A percentile compares a stretch with the other conserved stretches of the same genome.
These are phyloP conservation scores for Fraxinus floribunda DNA, from an alignment of 305 asterid species.

Conservation along the genomic window DNA sequence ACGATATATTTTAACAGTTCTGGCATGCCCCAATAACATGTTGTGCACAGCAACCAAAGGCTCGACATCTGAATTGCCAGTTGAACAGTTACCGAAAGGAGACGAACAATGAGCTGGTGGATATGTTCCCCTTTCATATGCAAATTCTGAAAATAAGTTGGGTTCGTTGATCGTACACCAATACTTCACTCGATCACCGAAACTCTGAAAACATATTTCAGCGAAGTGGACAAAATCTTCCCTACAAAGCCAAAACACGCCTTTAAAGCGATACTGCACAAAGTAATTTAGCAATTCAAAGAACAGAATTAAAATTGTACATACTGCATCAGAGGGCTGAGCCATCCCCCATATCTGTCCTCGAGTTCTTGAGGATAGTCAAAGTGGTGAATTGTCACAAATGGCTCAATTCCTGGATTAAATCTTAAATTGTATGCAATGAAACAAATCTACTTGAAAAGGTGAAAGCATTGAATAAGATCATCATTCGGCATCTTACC, in stretches of 20 bases:
- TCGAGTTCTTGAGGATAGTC: conserved; percentile 79
- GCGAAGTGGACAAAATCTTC: conserved; percentile 70
- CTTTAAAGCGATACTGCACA: neutral
- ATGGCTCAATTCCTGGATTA: conserved; percentile 66
- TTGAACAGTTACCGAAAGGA: conserved; percentile 68
- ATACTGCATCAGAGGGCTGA: conserved; percentile 83
- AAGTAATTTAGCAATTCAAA: conserved; percentile 1
- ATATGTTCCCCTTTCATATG: conserved; percentile 42
- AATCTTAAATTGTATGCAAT: conserved; percentile 1
- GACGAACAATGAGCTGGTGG: conserved; percentile 77
- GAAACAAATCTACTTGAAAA: neutral
- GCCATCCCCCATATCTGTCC: conserved; percentile 73
- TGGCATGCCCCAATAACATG: conserved; percentile 74
- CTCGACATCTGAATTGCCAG: conserved; percentile 78
- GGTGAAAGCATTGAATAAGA: neutral
- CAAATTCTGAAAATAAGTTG: conserved; percentile 52
- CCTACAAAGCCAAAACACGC: conserved; percentile 38
- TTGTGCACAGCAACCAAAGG: conserved; percentile 66
- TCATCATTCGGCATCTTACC: conserved; percentile 33
- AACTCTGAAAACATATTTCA: conserved; percentile 60
- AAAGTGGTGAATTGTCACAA: conserved; percentile 76
- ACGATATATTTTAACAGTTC: conserved; percentile 58
- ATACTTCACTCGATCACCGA: conserved; percentile 72
- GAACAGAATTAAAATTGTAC: conserved; percentile 18
- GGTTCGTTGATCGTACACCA: conserved; percentile 86